A percentile compares a stretch with the other conserved stretches of the same genome.
These are phyloP conservation scores for Jackrogersella multiformis DNA, from an alignment of 495 filamentous ascomycete species.

Conservation along the genomic window DNA sequence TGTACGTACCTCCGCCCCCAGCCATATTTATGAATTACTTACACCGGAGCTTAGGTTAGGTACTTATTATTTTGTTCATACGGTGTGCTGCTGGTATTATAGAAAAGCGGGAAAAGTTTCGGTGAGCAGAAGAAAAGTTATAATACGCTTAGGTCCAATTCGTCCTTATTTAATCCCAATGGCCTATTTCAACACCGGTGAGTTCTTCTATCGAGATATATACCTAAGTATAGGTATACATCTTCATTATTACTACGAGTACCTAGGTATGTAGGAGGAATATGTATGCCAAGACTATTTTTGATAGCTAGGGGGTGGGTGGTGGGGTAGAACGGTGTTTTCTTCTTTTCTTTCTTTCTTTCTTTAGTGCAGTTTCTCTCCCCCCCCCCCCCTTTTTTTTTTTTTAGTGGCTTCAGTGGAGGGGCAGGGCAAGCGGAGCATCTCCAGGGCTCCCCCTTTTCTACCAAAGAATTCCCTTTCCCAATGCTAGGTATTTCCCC, in stretches of 20 bases:
- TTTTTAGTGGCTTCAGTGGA: slow-evolving; percentile 14
- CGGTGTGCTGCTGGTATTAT: slow-evolving; percentile 2
- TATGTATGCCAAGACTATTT: slow-evolving; percentile 34
- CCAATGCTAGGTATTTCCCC: slow-evolving; percentile 18
- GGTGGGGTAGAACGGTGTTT: slow-evolving; percentile 21
- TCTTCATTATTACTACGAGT: neutral
- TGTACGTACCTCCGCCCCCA: slow-evolving; percentile 25
- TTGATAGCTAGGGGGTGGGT: slow-evolving; percentile 23
- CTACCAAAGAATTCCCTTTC: slow-evolving; percentile 27
- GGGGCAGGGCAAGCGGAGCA: slow-evolving; percentile 31
- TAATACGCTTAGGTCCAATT: neutral
- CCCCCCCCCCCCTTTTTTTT: neutral
- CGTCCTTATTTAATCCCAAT: slow-evolving; percentile 1
- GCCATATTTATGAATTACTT: slow-evolving; percentile 24
- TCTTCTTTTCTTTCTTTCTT: slow-evolving; percentile 3
- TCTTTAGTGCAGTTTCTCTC: neutral
- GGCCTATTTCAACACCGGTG: slow-evolving; percentile 22
- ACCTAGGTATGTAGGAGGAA: neutral
- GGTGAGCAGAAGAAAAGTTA: neutral
- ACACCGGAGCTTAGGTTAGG: slow-evolving; percentile 19
- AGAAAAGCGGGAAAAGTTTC: neutral
- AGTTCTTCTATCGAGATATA: no score
- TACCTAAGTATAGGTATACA: no score
- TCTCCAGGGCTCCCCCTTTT: slow-evolving; percentile 22
- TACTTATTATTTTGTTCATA: slow-evolving; percentile 2